A percentile compares a stretch with the other conserved stretches of the same genome.
These are phyloP conservation scores for Candida maesae DNA, from an alignment of 805 yeast species.

Conservation along the genomic window DNA sequence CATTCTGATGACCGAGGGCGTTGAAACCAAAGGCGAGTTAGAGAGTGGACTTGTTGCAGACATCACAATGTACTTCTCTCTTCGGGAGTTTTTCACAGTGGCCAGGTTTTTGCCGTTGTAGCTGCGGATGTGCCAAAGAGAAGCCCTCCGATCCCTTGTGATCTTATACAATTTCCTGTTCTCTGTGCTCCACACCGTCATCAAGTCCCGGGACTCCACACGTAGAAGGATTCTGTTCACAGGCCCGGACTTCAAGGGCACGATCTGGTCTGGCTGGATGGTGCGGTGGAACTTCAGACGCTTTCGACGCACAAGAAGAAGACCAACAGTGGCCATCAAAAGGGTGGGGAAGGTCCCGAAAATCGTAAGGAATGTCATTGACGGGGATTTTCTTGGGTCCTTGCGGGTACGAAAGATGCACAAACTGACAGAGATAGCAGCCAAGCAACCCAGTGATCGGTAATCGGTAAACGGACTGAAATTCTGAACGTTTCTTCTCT, in stretches of 20 bases:
- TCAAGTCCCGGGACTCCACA: slow-evolving; percentile 4
- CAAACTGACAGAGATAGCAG: no score
- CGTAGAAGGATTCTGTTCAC: slow-evolving; percentile 8
- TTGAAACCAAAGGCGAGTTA: slow-evolving; percentile 19
- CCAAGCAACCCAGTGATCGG: no score
- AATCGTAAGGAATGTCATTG: background rate
- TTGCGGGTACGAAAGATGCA: no score
- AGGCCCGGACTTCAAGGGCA: slow-evolving; percentile 7
- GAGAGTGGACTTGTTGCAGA: slow-evolving; percentile 2
- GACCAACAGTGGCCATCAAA: background rate
- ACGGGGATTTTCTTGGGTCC: no score
- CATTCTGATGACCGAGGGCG: slow-evolving; percentile 20
- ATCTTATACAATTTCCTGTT: slow-evolving; percentile 15
- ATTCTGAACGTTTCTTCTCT: no score
- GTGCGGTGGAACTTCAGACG: slow-evolving; percentile 5
- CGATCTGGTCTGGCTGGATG: slow-evolving; percentile 8
- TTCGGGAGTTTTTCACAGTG: slow-evolving; percentile 15
- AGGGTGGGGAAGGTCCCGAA: no score
- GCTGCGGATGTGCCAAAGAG: slow-evolving; percentile 18
- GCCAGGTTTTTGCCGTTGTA: slow-evolving; percentile 13
- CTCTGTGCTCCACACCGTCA: slow-evolving; percentile 6
- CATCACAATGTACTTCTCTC: slow-evolving; percentile 21
- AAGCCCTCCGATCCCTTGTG: slow-evolving; percentile 4
- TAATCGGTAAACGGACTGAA: no score
- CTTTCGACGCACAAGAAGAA: background rate